A percentile compares a stretch with the other conserved stretches of the same genome.
Conservation (phyloP, 805 yeast species). For the Saccharomycopsis fodiens region DNA sequence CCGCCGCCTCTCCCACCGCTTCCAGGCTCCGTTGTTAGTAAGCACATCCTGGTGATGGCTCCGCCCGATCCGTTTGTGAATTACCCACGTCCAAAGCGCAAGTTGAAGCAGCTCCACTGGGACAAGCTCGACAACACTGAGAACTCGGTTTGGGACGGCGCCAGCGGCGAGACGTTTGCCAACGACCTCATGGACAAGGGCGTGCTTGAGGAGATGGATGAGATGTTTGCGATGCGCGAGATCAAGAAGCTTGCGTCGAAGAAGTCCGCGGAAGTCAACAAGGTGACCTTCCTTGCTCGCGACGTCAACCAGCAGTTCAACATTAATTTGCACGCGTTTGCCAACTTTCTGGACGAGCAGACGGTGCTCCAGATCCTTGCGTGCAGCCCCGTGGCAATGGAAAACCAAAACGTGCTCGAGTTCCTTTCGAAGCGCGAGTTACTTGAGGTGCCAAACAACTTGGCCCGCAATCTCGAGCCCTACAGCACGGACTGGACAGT, state of each 20-base stretch:
- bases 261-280: constrained; percentile 41
- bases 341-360: constrained; percentile 52
- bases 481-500: constrained; percentile 67
- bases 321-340: constrained; percentile 78
- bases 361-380: constrained; percentile 63
- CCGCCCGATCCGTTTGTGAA: constrained; percentile 35
- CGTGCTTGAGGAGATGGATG: constrained; percentile 75
- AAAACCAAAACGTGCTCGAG: constrained; percentile 70
- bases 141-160: constrained; percentile 77
- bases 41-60: constrained; percentile 14
- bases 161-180: constrained; percentile 48
- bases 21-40: constrained; percentile 22
- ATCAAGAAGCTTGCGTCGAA: constrained; percentile 41
- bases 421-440: constrained; percentile 73
- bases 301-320: constrained; percentile 94
- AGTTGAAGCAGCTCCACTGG: constrained; percentile 95
- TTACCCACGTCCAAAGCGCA: constrained; percentile 63
- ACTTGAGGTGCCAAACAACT: constrained; percentile 62
- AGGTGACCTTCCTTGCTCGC: constrained; percentile 65
- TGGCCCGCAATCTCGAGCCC: constrained; percentile 70
- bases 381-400: constrained; percentile 68
- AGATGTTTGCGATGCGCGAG: constrained; percentile 79
- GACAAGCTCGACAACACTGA: constrained; percentile 81
- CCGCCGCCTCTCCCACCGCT: constrained; percentile 24
- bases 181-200: constrained; percentile 69